Conservation (phyloP, 1,284 basidiomycete genomes). For the Cryptococcus sp. region DNA sequence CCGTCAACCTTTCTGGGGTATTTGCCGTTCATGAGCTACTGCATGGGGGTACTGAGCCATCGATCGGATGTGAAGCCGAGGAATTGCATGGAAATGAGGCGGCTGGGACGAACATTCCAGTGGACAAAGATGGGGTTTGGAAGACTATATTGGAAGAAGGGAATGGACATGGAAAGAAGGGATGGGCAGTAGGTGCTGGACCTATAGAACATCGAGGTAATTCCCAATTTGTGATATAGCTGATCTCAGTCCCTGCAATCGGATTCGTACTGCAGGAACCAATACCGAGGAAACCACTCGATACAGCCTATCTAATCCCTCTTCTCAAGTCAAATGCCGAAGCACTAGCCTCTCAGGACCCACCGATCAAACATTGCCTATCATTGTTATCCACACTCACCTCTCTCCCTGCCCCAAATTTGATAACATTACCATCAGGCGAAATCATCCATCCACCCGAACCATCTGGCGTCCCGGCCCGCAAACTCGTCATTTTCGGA, state of each 20-base stretch:
- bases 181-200: slow-evolving; percentile 66
- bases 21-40: slow-evolving; percentile 82
- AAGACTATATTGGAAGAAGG: slow-evolving; percentile 50
- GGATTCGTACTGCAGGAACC: slow-evolving; percentile 75
- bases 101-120: slow-evolving; percentile 61
- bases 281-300: slow-evolving; percentile 44
- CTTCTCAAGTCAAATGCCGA: slow-evolving; percentile 48
- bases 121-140: slow-evolving; percentile 69
- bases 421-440: slow-evolving; percentile 70
- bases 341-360: slow-evolving; percentile 54
- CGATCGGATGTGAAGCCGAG: slow-evolving; percentile 53
- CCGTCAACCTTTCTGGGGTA: slow-evolving; percentile 59
- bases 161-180: slow-evolving; percentile 37
- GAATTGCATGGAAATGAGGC: slow-evolving; percentile 65
- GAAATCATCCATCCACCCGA: slow-evolving; percentile 67
- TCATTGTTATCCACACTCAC: slow-evolving; percentile 66
- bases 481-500: slow-evolving; percentile 50
- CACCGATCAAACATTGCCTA: slow-evolving; percentile 63
- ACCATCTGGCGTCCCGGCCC: slow-evolving; percentile 41
- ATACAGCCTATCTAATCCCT: slow-evolving; percentile 41
- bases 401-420: slow-evolving; percentile 52
- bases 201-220: slow-evolving; percentile 75
- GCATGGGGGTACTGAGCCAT: slow-evolving; percentile 52
- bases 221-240: slow-evolving; percentile 17
- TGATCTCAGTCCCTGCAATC: slow-evolving; percentile 66